Evolutionary conservation across 257 asterid species (phyloP), one percentile per base, ranked within the genome.

Genomic region (Rubia yunnanensis): DNA sequence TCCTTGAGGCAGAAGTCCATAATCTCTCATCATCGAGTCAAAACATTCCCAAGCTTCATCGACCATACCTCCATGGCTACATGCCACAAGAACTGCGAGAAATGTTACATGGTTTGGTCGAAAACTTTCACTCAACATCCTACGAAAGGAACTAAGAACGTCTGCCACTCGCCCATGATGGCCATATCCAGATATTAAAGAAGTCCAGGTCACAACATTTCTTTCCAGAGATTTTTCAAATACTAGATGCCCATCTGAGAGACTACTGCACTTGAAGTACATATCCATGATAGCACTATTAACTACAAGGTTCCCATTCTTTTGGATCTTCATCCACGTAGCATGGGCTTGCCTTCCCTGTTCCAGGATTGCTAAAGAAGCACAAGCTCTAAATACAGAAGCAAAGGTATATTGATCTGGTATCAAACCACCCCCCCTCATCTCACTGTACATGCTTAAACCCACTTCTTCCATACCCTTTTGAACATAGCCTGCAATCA

Each of bases 231-330:
- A 85, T 67, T 77, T 81, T 49, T 82, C 74, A 77, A 94, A 90
- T 34, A 88, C 94, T 41, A 48, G 80, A 85, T 74, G 67, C 60
- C 88, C 96, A 26, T 88, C 95, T 13, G 68, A 65, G 32, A 82
- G 94, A 84, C 85, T 82, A 76, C 99, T 92, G 83, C 96, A 92
- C 81, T 90, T 89, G 78, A 92, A 89, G 82, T 92, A 86, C 99
- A 92, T 92, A 78, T 89, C 95, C 87, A 89, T 83, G 34, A 87
- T 89, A 34, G 99, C 91, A 80, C 95, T 87, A 77, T 68, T 81
- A 54, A 92, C 87, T 41, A 92, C 86, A 74, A 89, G 69, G 63
- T 92, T 92, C 55, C 80, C 72, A 20, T 70, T 76, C 41, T 79
- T 80, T 75, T 79, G 88, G 77, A 78, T 79, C 83, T 92, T 92